These are phyloP conservation scores for Boletus rex-veris DNA, from an alignment of 768 basidiomycete genomes.

Conservation along the genomic window DNA sequence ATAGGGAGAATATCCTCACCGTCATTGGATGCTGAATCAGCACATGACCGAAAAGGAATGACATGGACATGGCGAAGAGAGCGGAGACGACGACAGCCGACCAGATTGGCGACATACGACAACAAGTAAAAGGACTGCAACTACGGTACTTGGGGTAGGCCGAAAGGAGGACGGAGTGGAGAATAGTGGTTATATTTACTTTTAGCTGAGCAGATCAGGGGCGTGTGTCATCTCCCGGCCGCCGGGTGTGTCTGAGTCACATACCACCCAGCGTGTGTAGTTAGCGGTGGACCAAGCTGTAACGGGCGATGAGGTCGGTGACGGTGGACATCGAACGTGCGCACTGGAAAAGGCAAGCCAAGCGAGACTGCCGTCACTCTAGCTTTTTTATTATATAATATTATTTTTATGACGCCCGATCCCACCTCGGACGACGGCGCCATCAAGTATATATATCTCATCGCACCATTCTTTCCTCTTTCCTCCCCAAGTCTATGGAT, in stretches of 20 bases:
- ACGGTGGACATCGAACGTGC: constrained; percentile 23
- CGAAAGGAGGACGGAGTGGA: no score
- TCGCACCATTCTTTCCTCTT: neutral
- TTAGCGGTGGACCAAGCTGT: no score
- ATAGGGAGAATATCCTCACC: neutral
- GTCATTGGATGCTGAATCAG: constrained; percentile 6
- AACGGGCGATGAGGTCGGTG: no score
- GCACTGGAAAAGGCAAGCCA: constrained; percentile 17
- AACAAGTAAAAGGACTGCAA: no score
- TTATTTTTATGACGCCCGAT: constrained; percentile 5
- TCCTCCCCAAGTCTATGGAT: constrained; percentile 45
- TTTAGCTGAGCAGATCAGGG: no score
- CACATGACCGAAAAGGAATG: neutral
- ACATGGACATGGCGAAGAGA: no score
- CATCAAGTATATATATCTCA: constrained; percentile 10
- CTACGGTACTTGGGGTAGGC: no score
- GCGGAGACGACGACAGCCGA: no score
- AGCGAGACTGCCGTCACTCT: neutral
- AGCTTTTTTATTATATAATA: neutral
- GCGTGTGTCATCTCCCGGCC: neutral
- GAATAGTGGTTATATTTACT: no score
- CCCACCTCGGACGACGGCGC: constrained; percentile 1
- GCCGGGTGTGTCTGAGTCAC: neutral
- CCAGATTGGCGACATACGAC: no score
- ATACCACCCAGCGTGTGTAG: no score